These are phyloP conservation scores for Penicillium lagena DNA, from an alignment of 495 filamentous ascomycete species.

Conservation along the genomic window DNA sequence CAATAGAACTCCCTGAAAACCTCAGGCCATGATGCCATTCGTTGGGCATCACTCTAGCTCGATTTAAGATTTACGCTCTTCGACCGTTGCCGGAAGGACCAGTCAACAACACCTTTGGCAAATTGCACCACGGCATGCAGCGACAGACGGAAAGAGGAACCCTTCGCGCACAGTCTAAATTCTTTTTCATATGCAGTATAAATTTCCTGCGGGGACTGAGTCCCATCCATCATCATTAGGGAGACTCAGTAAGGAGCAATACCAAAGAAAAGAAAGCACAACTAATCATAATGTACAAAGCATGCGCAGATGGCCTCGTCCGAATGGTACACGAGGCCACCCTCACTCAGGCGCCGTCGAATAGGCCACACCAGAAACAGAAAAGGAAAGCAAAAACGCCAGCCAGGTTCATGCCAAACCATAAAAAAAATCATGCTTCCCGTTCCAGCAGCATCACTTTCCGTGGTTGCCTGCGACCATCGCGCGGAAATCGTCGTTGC, in stretches of 20 bases:
- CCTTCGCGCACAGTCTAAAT: neutral
- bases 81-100: too few relatives aligned
- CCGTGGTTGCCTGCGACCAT: slow-evolving; percentile 51
- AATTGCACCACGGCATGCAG: too few relatives aligned
- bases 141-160: neutral
- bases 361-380: neutral
- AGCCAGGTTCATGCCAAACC: slow-evolving; percentile 15
- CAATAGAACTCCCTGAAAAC: too few relatives aligned
- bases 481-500: slow-evolving; percentile 81
- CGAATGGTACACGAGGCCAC: slow-evolving; percentile 1
- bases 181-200: too few relatives aligned
- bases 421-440: slow-evolving; percentile 8
- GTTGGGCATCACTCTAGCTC: too few relatives aligned
- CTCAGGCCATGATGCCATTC: too few relatives aligned
- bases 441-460: slow-evolving; percentile 22
- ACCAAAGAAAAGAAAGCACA: slow-evolving; percentile 7
- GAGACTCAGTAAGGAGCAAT: slow-evolving; percentile 10
- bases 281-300: slow-evolving; percentile 28
- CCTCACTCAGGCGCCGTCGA: slow-evolving; percentile 4
- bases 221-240: slow-evolving; percentile 19
- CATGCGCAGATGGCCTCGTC: slow-evolving; percentile 8
- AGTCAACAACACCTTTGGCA: too few relatives aligned
- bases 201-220: too few relatives aligned
- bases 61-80: too few relatives aligned
- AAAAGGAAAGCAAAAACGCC: slow-evolving; percentile 12